Conservation (phyloP, 2,329 filamentous ascomycete genomes). For the Exophiala phaeomuriformis region DNA sequence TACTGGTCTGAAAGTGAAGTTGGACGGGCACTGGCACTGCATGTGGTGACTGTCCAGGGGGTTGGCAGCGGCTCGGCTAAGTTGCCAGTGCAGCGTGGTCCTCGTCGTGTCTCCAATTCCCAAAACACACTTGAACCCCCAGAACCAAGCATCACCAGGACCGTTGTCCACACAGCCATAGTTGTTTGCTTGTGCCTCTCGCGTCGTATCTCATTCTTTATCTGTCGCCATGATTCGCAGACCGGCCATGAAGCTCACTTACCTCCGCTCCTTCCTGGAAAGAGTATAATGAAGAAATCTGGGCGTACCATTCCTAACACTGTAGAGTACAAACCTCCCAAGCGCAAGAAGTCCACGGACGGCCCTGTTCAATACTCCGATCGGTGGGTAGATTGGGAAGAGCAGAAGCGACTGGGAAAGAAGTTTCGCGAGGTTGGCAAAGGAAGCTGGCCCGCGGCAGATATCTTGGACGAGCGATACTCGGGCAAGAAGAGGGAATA, state of each 20-base stretch:
- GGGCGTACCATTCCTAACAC: slow-evolving; percentile 2
- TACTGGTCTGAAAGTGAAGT: no score
- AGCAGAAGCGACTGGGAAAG: slow-evolving; percentile 11
- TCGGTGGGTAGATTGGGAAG: slow-evolving; percentile 10
- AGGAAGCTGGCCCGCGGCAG: slow-evolving; percentile 15
- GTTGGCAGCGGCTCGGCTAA: slow-evolving; percentile 10
- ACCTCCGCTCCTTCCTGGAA: not conserved
- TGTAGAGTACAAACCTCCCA: slow-evolving; percentile 11
- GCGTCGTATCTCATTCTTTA: not conserved
- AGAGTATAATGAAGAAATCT: slow-evolving; percentile 22
- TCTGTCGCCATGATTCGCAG: slow-evolving; percentile 3
- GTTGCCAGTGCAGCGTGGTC: not conserved
- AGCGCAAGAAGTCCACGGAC: slow-evolving; percentile 15
- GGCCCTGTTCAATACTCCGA: not conserved
- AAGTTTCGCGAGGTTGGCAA: slow-evolving; percentile 9
- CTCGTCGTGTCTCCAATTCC: not conserved
- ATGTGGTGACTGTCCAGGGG: not conserved
- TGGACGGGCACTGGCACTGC: no score
- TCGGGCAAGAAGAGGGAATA: slow-evolving; percentile 15
- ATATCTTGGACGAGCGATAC: slow-evolving; percentile 34
- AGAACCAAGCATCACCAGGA: not conserved
- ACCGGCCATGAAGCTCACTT: slow-evolving; percentile 17
- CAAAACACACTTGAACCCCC: not conserved
- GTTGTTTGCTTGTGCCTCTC: no score
- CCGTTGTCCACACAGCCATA: not conserved